Evolutionary conservation across 192 early-diverging fungal species (phyloP).

Genomic region (Coemansia furcata): DNA sequence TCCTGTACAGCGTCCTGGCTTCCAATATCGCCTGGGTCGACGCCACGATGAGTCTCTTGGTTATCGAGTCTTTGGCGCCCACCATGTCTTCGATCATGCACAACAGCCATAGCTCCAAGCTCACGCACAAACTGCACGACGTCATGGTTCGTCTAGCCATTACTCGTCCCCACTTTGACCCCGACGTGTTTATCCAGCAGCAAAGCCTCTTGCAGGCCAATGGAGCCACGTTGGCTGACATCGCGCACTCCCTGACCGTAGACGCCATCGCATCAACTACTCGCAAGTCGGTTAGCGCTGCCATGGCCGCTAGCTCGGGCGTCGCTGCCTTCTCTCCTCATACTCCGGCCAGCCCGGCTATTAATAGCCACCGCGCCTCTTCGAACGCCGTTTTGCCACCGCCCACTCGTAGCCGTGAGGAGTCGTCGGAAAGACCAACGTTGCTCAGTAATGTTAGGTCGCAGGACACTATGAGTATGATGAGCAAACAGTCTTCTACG

Average conservation of each 20-base stretch:
- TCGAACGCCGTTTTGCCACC: conserved; percentile 18
- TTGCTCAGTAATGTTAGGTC: conserved; percentile 19
- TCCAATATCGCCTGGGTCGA: conserved; percentile 50
- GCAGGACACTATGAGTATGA: conserved; percentile 44
- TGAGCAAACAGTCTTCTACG: conserved; percentile 48
- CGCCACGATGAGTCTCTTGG: conserved; percentile 43
- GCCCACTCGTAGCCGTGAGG: conserved; percentile 40
- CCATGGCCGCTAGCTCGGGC: not conserved
- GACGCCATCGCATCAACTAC: conserved; percentile 40
- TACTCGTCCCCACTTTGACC: conserved; percentile 52
- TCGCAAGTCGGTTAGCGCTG: conserved; percentile 41
- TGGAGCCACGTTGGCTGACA: conserved; percentile 15
- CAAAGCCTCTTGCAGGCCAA: conserved; percentile 26
- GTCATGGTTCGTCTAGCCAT: conserved; percentile 50
- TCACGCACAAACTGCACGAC: conserved; percentile 50
- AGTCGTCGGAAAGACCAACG: conserved; percentile 22
- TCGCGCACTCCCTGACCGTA: conserved; percentile 34
- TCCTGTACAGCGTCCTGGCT: conserved; percentile 45
- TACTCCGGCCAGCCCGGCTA: conserved; percentile 11
- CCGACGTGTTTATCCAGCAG: conserved; percentile 52
- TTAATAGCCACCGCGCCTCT: conserved; percentile 17
- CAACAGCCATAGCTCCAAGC: conserved; percentile 44
- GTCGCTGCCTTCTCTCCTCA: not conserved
- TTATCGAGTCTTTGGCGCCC: conserved; percentile 51
- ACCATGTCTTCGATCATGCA: conserved; percentile 34